Evolutionary conservation across 345 rosid species (phyloP).

Genomic region (Brassica cretica): DNA sequence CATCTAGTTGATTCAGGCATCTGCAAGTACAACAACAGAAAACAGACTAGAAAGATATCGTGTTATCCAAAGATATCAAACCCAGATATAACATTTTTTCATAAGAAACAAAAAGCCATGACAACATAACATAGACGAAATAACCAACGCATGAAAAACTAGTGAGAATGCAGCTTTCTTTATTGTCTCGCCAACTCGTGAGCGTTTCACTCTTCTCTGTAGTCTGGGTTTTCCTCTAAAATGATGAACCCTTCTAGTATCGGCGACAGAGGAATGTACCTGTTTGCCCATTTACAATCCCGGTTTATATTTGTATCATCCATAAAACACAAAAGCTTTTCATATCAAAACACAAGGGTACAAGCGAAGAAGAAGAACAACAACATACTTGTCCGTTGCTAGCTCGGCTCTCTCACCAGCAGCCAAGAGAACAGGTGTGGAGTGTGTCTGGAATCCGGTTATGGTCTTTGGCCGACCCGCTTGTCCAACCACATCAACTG

Average conservation of each 20-base stretch:
- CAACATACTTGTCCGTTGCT: conserved; percentile 85
- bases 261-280: conserved; percentile 86
- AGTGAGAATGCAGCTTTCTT: conserved; percentile 7
- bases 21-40: too few relatives aligned
- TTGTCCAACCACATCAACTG: conserved; percentile 96
- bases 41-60: too few relatives aligned
- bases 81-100: background rate
- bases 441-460: conserved; percentile 64
- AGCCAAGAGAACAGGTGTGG: conserved; percentile 92
- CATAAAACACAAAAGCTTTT: conserved; percentile 2
- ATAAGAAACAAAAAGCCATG: background rate
- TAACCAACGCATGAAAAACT: conserved; percentile 5
- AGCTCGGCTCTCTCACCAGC: conserved; percentile 95
- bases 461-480: conserved; percentile 80
- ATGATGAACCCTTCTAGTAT: conserved; percentile 91
- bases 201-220: conserved; percentile 54
- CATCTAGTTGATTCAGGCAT: too few relatives aligned
- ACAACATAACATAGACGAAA: background rate
- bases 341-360: background rate
- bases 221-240: conserved; percentile 78
- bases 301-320: background rate
- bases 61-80: background rate
- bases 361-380: background rate
- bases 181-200: background rate
- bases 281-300: conserved; percentile 31